phyloP scores from a whole-genome alignment of 805 yeast genomes.

The Wickerhamomyces strasburgensis region DNA sequence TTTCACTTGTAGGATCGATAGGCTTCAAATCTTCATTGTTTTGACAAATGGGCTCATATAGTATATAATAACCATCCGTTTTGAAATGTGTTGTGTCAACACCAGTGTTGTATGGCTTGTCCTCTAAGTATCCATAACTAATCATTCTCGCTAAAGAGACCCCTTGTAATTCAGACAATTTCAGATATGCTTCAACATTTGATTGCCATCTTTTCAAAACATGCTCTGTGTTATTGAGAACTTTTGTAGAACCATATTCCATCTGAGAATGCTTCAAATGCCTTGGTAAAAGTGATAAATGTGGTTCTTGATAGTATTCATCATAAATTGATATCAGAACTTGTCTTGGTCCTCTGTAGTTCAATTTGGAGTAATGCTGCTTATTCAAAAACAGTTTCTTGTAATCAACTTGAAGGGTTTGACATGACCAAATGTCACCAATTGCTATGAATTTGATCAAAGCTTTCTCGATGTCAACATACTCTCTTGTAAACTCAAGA shows the following conservation, averaged over 20 bases:
- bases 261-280: slow-evolving; percentile 10
- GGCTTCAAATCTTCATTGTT: slow-evolving; percentile 13
- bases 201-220: slow-evolving; percentile 19
- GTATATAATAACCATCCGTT: slow-evolving; percentile 24
- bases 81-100: slow-evolving; percentile 18
- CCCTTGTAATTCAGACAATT: slow-evolving; percentile 19
- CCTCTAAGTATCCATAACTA: slow-evolving; percentile 26
- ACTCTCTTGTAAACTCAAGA: slow-evolving; percentile 15
- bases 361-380: slow-evolving; percentile 2
- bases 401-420: slow-evolving; percentile 20
- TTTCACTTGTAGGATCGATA: slow-evolving; percentile 7
- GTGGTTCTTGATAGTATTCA: slow-evolving; percentile 21
- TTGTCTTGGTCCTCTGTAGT: slow-evolving; percentile 4
- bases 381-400: slow-evolving; percentile 16
- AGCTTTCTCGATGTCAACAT: slow-evolving; percentile 17
- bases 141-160: slow-evolving; percentile 19
- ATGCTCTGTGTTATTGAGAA: slow-evolving; percentile 9
- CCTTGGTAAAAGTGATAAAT: slow-evolving; percentile 14
- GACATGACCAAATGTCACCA: slow-evolving; percentile 25
- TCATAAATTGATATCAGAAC: slow-evolving; percentile 24
- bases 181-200: slow-evolving; percentile 19
- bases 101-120: slow-evolving; percentile 16
- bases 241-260: slow-evolving; percentile 9
- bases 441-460: slow-evolving; percentile 18
- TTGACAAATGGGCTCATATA: slow-evolving; percentile 20